These are phyloP conservation scores for Ampelomyces quisqualis DNA, from an alignment of 2,329 filamentous ascomycete species.

Conservation along the genomic window DNA sequence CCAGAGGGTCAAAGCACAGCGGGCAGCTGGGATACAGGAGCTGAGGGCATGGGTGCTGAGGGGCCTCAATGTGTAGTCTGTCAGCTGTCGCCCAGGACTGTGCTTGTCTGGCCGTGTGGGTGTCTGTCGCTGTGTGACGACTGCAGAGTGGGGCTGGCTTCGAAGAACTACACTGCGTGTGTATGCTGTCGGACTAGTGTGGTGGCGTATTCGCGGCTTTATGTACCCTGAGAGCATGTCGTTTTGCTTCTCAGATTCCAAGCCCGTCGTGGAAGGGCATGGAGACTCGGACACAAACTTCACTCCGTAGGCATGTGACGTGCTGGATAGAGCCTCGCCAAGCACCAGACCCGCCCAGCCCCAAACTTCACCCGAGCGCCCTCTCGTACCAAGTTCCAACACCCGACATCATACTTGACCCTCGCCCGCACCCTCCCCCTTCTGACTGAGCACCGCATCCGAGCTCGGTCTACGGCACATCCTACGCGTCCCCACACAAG, in stretches of 20 bases:
- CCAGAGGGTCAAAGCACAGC: conserved; percentile 35
- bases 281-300: too few relatives aligned
- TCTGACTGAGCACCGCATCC: conserved; percentile 42
- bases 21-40: conserved; percentile 66
- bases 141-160: conserved; percentile 86
- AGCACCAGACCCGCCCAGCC: conserved; percentile 16
- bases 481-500: conserved; percentile 38
- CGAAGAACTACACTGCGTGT: conserved; percentile 97
- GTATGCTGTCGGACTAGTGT: conserved; percentile 91
- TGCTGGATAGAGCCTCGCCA: too few relatives aligned
- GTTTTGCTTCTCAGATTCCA: neutral
- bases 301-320: too few relatives aligned
- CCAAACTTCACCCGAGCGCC: conserved; percentile 9
- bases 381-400: too few relatives aligned
- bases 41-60: conserved; percentile 68
- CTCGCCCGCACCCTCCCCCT: conserved; percentile 20
- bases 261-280: too few relatives aligned
- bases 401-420: conserved; percentile 16
- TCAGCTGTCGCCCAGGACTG: conserved; percentile 78
- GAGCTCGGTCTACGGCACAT: conserved; percentile 57
- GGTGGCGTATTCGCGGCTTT: conserved; percentile 84
- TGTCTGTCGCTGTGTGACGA: conserved; percentile 95
- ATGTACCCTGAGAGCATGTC: conserved; percentile 65
- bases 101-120: conserved; percentile 95
- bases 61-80: conserved; percentile 92